Conservation (phyloP, 202 grass and related monocot genomes). For the Eragrostis tef region DNA sequence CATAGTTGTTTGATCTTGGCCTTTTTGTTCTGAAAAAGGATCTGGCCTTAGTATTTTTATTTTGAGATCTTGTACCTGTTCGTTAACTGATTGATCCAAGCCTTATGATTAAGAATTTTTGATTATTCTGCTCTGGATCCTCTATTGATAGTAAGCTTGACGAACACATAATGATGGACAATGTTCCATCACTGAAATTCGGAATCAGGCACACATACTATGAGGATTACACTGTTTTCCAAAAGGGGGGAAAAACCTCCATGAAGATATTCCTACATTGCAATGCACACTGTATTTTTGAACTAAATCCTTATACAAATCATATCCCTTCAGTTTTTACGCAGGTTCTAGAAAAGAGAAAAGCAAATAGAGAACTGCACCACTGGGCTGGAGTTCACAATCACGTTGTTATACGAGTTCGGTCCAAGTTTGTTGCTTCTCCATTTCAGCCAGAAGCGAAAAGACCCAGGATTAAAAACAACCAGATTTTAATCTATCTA, state of each 20-base stretch:
- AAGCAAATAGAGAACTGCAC: not conserved
- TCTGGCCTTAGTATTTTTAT: constrained; percentile 29
- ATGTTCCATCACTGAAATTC: not conserved
- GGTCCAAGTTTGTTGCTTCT: constrained; percentile 48
- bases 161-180: not conserved
- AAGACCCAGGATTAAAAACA: constrained; percentile 13
- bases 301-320: no score
- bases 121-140: not conserved
- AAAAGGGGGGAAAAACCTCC: not conserved
- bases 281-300: not conserved
- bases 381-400: constrained; percentile 10
- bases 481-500: constrained; percentile 29
- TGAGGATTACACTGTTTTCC: not conserved
- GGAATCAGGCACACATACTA: not conserved
- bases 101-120: not conserved
- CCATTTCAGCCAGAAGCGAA: constrained; percentile 47
- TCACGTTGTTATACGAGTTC: constrained; percentile 35
- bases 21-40: constrained; percentile 45
- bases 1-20: constrained; percentile 44
- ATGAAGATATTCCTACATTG: not conserved
- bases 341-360: constrained; percentile 9
- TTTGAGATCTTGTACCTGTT: constrained; percentile 34
- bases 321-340: constrained; percentile 28
- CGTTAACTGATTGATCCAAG: constrained; percentile 17
- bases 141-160: not conserved